Evolutionary conservation across 306 rosid genomes (phyloP).

Genomic region (Fragaria ananassa): DNA sequence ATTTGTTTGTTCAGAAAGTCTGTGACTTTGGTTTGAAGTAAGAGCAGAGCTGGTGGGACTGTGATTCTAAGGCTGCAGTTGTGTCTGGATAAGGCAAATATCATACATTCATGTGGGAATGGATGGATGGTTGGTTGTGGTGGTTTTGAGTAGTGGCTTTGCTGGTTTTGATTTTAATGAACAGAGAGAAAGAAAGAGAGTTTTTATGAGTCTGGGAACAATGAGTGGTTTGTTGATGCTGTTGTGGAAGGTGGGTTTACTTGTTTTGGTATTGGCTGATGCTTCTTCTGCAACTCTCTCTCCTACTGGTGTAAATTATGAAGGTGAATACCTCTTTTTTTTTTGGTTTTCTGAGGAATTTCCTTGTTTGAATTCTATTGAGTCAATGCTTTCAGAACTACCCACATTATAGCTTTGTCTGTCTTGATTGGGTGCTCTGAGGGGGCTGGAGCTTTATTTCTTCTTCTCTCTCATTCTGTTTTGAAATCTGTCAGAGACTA

Average conservation of each 20-base stretch:
- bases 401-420: conserved; percentile 1
- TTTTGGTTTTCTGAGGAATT: neutral
- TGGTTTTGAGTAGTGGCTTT: conserved; percentile 34
- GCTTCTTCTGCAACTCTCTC: conserved; percentile 80
- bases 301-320: conserved; percentile 92
- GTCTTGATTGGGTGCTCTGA: neutral
- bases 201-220: conserved; percentile 38
- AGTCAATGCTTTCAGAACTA: conserved; percentile 6
- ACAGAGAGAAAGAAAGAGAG: conserved; percentile 12
- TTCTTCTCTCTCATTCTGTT: neutral
- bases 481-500: neutral
- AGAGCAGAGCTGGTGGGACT: conserved; percentile 29
- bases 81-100: conserved; percentile 38
- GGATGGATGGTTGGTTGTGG: conserved; percentile 43
- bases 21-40: conserved; percentile 18
- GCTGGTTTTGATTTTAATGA: conserved; percentile 29
- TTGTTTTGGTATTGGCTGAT: conserved; percentile 49
- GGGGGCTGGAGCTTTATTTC: neutral
- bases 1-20: conserved; percentile 27
- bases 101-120: conserved; percentile 37
- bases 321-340: conserved; percentile 45
- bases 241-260: conserved; percentile 47
- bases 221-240: conserved; percentile 18
- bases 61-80: conserved; percentile 40
- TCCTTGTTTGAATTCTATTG: neutral